Evolutionary conservation across 768 basidiomycete species (phyloP).

Genomic region (Collybia sp.): DNA sequence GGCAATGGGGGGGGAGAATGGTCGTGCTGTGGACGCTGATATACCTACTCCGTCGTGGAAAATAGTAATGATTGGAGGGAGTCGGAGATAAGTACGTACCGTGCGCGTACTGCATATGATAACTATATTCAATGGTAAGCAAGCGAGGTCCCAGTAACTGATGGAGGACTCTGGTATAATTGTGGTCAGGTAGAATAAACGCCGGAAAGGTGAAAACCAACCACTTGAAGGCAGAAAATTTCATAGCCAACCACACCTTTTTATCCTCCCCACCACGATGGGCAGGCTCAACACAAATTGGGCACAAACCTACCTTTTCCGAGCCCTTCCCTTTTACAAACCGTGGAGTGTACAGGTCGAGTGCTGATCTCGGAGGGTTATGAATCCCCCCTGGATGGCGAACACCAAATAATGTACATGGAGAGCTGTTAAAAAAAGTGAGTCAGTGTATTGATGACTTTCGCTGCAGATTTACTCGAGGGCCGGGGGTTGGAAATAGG

Average conservation of each 20-base stretch:
- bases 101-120: conserved; percentile 80
- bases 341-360: conserved; percentile 77
- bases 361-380: conserved; percentile 53
- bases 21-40: conserved; percentile 59
- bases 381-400: conserved; percentile 44
- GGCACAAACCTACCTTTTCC: conserved; percentile 73
- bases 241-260: conserved; percentile 71
- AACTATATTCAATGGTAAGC: conserved; percentile 34
- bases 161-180: too few relatives aligned
- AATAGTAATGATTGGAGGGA: not conserved
- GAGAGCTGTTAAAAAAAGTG: conserved; percentile 20
- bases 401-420: conserved; percentile 27
- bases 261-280: conserved; percentile 62
- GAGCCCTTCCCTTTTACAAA: conserved; percentile 67
- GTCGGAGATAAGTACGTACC: conserved; percentile 35
- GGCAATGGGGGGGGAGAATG: conserved; percentile 72
- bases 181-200: not conserved
- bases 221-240: conserved; percentile 83
- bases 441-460: not conserved
- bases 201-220: conserved; percentile 21
- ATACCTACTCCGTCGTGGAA: conserved; percentile 44
- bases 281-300: conserved; percentile 61
- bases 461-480: conserved; percentile 27
- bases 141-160: too few relatives aligned
- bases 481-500: conserved; percentile 39